phyloP scores from a whole-genome alignment of 768 basidiomycete genomes.

The Naganishia randhawae region DNA sequence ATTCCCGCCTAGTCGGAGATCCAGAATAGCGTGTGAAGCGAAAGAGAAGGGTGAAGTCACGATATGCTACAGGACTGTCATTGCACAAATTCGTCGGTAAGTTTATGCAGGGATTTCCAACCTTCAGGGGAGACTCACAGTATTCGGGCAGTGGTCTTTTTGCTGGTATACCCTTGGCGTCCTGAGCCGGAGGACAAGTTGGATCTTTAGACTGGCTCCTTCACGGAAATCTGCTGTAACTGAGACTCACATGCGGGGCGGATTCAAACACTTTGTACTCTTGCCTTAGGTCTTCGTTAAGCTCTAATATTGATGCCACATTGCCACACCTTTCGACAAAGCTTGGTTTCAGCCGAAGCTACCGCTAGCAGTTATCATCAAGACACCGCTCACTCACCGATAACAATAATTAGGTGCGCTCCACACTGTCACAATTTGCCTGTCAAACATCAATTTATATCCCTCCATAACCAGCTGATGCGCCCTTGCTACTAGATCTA shows the following conservation, averaged over 20 bases:
- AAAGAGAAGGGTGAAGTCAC: neutral
- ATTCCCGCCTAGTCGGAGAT: neutral
- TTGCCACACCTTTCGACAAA: conserved; percentile 72
- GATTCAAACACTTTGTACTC: conserved; percentile 94
- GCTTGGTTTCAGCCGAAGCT: neutral
- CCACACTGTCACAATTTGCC: conserved; percentile 94
- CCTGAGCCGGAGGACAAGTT: conserved; percentile 23
- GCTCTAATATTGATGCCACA: conserved; percentile 86
- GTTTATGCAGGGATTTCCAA: too few relatives aligned
- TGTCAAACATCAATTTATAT: conserved; percentile 93
- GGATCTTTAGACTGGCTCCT: neutral
- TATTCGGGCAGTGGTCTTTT: conserved; percentile 52
- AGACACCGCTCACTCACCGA: conserved; percentile 59
- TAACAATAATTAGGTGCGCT: conserved; percentile 95
- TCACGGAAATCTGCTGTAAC: neutral
- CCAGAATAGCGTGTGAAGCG: neutral
- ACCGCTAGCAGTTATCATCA: neutral
- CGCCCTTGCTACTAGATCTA: conserved; percentile 84
- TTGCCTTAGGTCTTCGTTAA: conserved; percentile 87
- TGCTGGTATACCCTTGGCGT: conserved; percentile 49
- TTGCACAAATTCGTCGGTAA: neutral
- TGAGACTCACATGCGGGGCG: conserved; percentile 68
- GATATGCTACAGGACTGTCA: conserved; percentile 9
- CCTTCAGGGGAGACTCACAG: conserved; percentile 26
- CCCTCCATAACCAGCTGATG: conserved; percentile 99